Conservation (phyloP, 192 early-diverging fungal genomes). For the Pecoramyces ruminantium region DNA sequence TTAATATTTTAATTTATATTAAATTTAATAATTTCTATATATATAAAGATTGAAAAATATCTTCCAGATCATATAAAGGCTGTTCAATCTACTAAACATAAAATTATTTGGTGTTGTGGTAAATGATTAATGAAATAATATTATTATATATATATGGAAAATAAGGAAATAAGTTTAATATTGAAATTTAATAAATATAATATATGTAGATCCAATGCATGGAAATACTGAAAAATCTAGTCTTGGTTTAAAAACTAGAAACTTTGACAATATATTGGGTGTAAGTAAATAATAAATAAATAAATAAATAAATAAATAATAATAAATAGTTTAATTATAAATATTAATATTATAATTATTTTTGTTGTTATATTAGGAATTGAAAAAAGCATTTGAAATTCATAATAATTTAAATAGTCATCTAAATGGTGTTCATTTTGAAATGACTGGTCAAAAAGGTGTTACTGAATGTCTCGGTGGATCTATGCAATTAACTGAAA, state of each 20-base stretch:
- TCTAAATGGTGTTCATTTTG: constrained; percentile 88
- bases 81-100: constrained; percentile 67
- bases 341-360: neutral
- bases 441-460: constrained; percentile 77
- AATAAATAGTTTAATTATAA: neutral
- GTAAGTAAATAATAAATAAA: too few species aligned
- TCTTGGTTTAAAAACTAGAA: constrained; percentile 76
- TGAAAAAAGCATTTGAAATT: constrained; percentile 64
- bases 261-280: constrained; percentile 71
- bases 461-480: constrained; percentile 94
- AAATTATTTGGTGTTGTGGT: constrained; percentile 71
- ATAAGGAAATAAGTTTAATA: too few species aligned
- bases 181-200: too few species aligned
- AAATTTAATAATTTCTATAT: too few species aligned
- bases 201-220: constrained; percentile 98
- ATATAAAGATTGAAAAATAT: constrained; percentile 36
- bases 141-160: too few species aligned
- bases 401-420: constrained; percentile 56
- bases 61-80: constrained; percentile 80
- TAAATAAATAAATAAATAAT: too few species aligned
- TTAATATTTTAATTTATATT: too few species aligned
- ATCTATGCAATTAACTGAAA: constrained; percentile 80
- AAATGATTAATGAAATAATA: too few species aligned
- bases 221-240: constrained; percentile 81
- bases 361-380: constrained; percentile 23